Percentiles rank a stretch among this genome's conserved stretches.
Evolutionary conservation across 805 yeast species (phyloP).

Genomic region (Metschnikowia vanudenii): DNA sequence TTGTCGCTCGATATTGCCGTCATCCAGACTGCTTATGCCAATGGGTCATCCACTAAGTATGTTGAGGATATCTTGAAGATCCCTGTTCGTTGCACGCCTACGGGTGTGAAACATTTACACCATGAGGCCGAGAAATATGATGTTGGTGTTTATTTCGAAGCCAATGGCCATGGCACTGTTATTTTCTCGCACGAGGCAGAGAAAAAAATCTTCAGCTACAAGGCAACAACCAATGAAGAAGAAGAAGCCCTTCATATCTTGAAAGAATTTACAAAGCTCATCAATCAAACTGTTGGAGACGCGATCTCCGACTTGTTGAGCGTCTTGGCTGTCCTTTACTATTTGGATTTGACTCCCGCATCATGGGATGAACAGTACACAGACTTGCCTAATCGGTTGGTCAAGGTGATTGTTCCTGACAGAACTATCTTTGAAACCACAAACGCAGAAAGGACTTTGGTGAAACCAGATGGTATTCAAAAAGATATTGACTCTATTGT

Average conservation of each 20-base stretch:
- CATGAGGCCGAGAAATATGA: slow-evolving; percentile 86
- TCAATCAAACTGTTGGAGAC: slow-evolving; percentile 98
- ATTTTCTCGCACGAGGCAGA: slow-evolving; percentile 61
- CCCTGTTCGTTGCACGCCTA: slow-evolving; percentile 86
- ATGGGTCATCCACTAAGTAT: slow-evolving; percentile 83
- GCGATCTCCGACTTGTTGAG: slow-evolving; percentile 89
- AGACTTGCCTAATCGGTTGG: slow-evolving; percentile 83
- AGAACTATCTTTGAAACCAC: slow-evolving; percentile 77
- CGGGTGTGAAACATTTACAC: slow-evolving; percentile 96
- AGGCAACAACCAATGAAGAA: slow-evolving; percentile 41
- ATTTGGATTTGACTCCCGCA: slow-evolving; percentile 55
- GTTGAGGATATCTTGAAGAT: slow-evolving; percentile 57
- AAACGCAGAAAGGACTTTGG: slow-evolving; percentile 83
- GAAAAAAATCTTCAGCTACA: slow-evolving; percentile 30
- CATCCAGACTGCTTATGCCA: slow-evolving; percentile 97
- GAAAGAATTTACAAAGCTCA: slow-evolving; percentile 60
- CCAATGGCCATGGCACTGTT: slow-evolving; percentile 99
- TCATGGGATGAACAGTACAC: slow-evolving; percentile 76
- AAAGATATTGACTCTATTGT: slow-evolving; percentile 65
- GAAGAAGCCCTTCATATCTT: slow-evolving; percentile 52
- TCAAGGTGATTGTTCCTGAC: slow-evolving; percentile 81
- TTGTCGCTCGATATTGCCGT: slow-evolving; percentile 64
- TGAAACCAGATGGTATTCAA: slow-evolving; percentile 78
- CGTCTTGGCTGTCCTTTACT: slow-evolving; percentile 62
- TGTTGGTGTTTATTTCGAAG: slow-evolving; percentile 94